Base-by-base conservation (phyloP, 306 rosid genomes). In the Mucuna pruriens region DNA sequence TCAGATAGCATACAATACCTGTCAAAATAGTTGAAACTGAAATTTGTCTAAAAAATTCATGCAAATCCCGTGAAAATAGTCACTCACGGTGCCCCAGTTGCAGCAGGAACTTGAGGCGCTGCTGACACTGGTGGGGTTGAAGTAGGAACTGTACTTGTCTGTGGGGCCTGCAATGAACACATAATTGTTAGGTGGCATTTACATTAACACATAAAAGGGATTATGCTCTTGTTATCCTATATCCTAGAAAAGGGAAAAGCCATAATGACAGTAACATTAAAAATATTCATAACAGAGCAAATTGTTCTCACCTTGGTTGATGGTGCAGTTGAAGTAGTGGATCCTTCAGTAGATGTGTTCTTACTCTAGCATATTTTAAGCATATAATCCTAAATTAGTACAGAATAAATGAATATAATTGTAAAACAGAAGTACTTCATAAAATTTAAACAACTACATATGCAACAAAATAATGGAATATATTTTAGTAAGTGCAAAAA, bases 61-160 rank as follows among this genome's bases (percentile, higher is more conserved):
- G 48, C 65, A 63, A 78, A 70, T 74, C 26, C 69, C 23, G 6
- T 10, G 9, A 64, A 55, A 57, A 54, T 15, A 76, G 46, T 7
- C 36, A 88, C 96, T 90, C 90, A 91, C 96, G 49, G 80, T 51
- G 79, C 76, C n/a, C n/a, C n/a, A n/a, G n/a, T n/a, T n/a, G n/a
- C n/a, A n/a, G n/a, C n/a, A n/a, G n/a, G n/a, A n/a, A n/a, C n/a
- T n/a, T n/a, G n/a, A n/a, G n/a, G n/a, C n/a, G n/a, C n/a, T 2
- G 26, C 33, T 52, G 87, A 63, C 15, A 44, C 86, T 22, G 76
- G 7, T 16, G 89, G 77, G 42, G 87, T 66, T 38, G 90, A 60
- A 34, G 91, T 64, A 71, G 88, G 87, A 71, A 87, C 79, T 66
- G 87, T 79, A 87, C 87, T 90, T 29, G 91, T 81, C 75, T 87